These are phyloP conservation scores for Cercospora berteroae DNA, from an alignment of 2,329 filamentous ascomycete genomes.

Conservation along the genomic window DNA sequence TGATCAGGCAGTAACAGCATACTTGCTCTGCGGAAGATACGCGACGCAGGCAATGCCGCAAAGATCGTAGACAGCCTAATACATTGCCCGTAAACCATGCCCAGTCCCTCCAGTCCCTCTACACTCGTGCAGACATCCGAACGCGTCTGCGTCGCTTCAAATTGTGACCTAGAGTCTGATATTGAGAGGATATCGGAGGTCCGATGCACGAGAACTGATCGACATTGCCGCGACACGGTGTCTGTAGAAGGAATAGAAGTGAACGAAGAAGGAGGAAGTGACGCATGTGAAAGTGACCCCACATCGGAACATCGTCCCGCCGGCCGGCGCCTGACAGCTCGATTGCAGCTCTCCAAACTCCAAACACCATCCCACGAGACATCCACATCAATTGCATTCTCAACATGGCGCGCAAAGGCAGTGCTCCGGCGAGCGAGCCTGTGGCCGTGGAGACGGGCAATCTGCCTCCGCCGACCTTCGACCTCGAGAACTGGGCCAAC, in stretches of 20 bases:
- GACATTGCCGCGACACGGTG: not conserved
- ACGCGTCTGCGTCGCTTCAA: not conserved
- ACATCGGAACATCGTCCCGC: not conserved
- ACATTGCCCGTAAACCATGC: not conserved
- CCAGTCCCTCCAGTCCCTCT: not conserved
- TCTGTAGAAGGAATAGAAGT: not conserved
- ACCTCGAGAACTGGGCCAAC: constrained; percentile 83
- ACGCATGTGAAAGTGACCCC: not conserved
- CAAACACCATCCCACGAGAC: not conserved
- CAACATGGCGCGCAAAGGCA: constrained; percentile 11
- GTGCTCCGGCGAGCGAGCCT: not conserved
- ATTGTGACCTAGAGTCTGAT: not conserved
- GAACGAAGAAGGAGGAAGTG: not conserved
- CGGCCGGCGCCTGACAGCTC: not conserved
- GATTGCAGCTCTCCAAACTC: not conserved
- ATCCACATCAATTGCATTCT: not conserved
- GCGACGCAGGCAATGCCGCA: not conserved
- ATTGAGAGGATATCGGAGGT: too few species aligned
- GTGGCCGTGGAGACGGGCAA: constrained; percentile 2
- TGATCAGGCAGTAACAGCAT: not conserved
- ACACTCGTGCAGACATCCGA: not conserved
- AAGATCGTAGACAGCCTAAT: not conserved
- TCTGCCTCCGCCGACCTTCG: constrained; percentile 69
- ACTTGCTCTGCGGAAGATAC: not conserved
- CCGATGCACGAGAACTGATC: not conserved